These are phyloP conservation scores for Epipyxis sp. DNA, from an alignment of 108 stramenopile species.

Conservation along the genomic window DNA sequence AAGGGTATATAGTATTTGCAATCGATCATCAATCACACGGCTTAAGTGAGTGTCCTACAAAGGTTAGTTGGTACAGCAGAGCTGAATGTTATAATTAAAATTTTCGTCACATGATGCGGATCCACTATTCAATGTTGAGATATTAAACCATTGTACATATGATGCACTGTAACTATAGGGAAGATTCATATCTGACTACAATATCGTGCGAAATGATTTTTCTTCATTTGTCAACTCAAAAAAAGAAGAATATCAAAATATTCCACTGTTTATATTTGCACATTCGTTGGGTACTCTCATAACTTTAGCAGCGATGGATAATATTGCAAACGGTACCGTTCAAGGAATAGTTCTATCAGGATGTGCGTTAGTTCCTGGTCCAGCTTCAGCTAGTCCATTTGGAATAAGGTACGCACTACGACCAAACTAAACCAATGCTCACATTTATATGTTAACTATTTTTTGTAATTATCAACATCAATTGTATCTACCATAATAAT, in stretches of 20 bases:
- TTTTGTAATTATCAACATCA: too few relatives aligned
- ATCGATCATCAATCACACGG: slow-evolving; percentile 14
- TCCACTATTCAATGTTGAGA: too few relatives aligned
- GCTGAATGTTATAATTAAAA: too few relatives aligned
- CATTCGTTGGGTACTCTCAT: slow-evolving; percentile 23
- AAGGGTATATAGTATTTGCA: background rate
- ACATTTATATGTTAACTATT: too few relatives aligned
- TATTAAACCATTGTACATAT: too few relatives aligned
- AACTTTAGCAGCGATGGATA: background rate
- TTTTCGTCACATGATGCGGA: too few relatives aligned
- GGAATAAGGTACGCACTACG: too few relatives aligned
- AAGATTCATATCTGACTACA: background rate
- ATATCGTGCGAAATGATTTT: background rate
- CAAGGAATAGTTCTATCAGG: slow-evolving; percentile 7
- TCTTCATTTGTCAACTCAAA: background rate
- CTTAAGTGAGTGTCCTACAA: background rate
- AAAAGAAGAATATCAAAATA: background rate
- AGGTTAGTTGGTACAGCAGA: too few relatives aligned
- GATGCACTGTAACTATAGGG: too few relatives aligned
- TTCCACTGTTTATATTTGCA: background rate
- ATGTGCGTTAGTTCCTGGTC: background rate
- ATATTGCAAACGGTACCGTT: background rate
- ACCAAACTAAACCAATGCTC: too few relatives aligned
- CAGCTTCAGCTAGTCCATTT: background rate
- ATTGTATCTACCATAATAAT: too few relatives aligned